These are phyloP conservation scores for Colletotrichum sp. DNA, from an alignment of 2,329 filamentous ascomycete genomes.

Conservation along the genomic window DNA sequence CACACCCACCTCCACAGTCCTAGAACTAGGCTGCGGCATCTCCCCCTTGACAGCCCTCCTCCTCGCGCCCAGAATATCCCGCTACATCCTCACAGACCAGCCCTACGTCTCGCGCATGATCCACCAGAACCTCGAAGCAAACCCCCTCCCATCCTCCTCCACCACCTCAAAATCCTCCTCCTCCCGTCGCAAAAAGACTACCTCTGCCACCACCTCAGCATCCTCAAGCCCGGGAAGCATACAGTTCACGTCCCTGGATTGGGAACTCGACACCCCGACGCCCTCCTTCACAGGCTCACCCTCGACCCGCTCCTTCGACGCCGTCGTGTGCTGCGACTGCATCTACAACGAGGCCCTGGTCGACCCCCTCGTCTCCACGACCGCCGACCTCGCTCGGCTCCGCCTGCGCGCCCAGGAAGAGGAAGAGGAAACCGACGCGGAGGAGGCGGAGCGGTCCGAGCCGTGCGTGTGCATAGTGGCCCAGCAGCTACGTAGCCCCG, in stretches of 20 bases:
- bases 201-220: slow-evolving; percentile 2
- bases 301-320: slow-evolving; percentile 61
- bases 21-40: slow-evolving; percentile 91
- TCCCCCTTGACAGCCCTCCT: slow-evolving; percentile 78
- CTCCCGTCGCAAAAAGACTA: not conserved
- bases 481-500: slow-evolving; percentile 84
- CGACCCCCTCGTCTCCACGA: slow-evolving; percentile 80
- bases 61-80: slow-evolving; percentile 63
- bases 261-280: slow-evolving; percentile 72
- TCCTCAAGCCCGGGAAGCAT: slow-evolving; percentile 36
- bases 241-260: slow-evolving; percentile 73
- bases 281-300: slow-evolving; percentile 40
- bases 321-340: slow-evolving; percentile 87
- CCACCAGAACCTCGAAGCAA: slow-evolving; percentile 76
- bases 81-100: slow-evolving; percentile 87
- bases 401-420: slow-evolving; percentile 34
- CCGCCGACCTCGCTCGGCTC: slow-evolving; percentile 73
- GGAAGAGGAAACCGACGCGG: slow-evolving; percentile 10
- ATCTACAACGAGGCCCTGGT: slow-evolving; percentile 93
- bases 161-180: not conserved
- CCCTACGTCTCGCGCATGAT: slow-evolving; percentile 80
- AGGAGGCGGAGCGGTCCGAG: slow-evolving; percentile 14
- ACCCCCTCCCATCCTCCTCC: slow-evolving; percentile 37
- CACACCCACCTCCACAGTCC: slow-evolving; percentile 57
- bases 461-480: slow-evolving; percentile 81